Evolutionary conservation across 441 rosid genomes (phyloP).

Genomic region (Euphorbia celastroides): DNA sequence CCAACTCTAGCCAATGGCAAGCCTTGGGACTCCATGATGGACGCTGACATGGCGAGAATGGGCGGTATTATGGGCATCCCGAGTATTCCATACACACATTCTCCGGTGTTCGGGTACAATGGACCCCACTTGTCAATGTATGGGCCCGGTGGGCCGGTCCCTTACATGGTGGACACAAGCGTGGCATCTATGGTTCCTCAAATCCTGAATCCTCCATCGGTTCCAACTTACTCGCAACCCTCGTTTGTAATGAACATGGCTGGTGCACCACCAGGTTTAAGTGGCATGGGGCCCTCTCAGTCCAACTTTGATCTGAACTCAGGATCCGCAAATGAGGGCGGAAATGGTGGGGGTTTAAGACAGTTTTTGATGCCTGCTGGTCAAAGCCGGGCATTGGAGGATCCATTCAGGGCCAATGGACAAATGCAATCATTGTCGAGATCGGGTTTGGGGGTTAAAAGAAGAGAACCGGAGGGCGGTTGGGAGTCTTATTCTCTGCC

Average conservation of each 20-base stretch:
- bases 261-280: constrained; percentile 38
- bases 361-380: constrained; percentile 58
- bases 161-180: constrained; percentile 65
- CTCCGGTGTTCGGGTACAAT: constrained; percentile 58
- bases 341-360: constrained; percentile 44
- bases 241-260: constrained; percentile 66
- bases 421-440: constrained; percentile 62
- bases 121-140: constrained; percentile 55
- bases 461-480: constrained; percentile 81
- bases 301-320: constrained; percentile 70
- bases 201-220: constrained; percentile 51
- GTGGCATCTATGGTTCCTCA: constrained; percentile 67
- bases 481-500: constrained; percentile 52
- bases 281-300: constrained; percentile 46
- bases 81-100: constrained; percentile 45
- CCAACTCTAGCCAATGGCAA: constrained; percentile 57
- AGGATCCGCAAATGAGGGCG: constrained; percentile 60
- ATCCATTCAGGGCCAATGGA: constrained; percentile 44
- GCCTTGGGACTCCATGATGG: constrained; percentile 44
- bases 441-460: constrained; percentile 59
- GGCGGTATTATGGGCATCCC: constrained; percentile 56
- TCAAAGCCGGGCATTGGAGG: constrained; percentile 53
- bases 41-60: constrained; percentile 42
- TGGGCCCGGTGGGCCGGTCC: constrained; percentile 56
- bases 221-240: constrained; percentile 50